Evolutionary conservation across 2,329 filamentous ascomycete species (phyloP).

Genomic region (Pseudogymnoascus sp.): DNA sequence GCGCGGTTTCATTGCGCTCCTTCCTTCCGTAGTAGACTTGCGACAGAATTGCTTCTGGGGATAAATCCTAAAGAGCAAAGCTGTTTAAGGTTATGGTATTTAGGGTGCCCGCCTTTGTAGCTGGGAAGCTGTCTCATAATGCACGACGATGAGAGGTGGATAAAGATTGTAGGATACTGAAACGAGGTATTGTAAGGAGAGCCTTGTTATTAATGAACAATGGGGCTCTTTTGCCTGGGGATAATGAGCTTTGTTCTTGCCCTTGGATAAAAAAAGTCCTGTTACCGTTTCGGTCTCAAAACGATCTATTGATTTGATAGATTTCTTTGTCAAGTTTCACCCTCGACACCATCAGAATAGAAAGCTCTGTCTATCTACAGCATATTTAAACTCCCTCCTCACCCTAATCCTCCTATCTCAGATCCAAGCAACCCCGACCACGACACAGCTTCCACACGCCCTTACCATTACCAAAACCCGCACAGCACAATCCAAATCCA

Average conservation of each 20-base stretch:
- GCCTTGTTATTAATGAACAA: too few relatives aligned
- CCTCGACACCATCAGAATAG: neutral
- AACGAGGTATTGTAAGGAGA: too few relatives aligned
- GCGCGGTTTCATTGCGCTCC: too few relatives aligned
- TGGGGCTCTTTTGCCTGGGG: neutral
- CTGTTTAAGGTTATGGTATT: too few relatives aligned
- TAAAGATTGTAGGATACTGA: too few relatives aligned
- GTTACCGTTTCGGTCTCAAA: neutral
- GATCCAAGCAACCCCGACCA: neutral
- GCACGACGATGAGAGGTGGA: too few relatives aligned
- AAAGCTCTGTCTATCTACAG: neutral
- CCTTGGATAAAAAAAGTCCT: too few relatives aligned
- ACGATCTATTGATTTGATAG: neutral
- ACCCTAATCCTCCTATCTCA: neutral
- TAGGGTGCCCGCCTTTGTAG: too few relatives aligned
- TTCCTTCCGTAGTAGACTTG: too few relatives aligned
- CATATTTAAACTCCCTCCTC: neutral
- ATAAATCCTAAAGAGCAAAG: too few relatives aligned
- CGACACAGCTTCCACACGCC: neutral
- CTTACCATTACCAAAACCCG: neutral
- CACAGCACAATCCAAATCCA: neutral
- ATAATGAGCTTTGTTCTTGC: neutral
- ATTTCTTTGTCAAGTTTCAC: neutral
- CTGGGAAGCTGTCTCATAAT: too few relatives aligned
- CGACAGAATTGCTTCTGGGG: too few relatives aligned